phyloP scores from a whole-genome alignment of 306 rosid genomes.

The Vachellia collinsii region DNA sequence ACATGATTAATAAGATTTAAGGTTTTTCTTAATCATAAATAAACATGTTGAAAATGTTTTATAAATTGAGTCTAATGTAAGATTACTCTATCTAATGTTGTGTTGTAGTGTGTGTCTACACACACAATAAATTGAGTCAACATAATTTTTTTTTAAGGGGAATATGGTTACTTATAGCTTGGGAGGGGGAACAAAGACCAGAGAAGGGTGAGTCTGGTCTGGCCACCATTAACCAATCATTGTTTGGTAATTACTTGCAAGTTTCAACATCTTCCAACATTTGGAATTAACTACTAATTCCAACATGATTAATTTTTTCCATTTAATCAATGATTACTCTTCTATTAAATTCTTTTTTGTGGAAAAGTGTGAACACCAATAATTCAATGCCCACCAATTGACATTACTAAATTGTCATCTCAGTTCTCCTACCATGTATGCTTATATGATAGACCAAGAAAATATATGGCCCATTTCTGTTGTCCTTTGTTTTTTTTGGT shows the following conservation, averaged over 20 bases:
- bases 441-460: not conserved
- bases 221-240: constrained; percentile 5
- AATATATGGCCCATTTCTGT: not conserved
- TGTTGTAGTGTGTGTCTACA: too few species aligned
- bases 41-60: too few species aligned
- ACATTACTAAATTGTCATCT: not conserved
- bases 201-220: not conserved
- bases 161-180: not conserved
- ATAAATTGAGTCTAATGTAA: too few species aligned
- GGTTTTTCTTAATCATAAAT: too few species aligned
- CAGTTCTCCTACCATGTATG: not conserved
- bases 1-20: too few species aligned
- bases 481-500: not conserved
- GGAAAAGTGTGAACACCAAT: not conserved
- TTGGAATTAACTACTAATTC: not conserved
- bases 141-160: not conserved
- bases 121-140: not conserved
- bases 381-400: not conserved
- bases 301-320: not conserved
- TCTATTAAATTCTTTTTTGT: not conserved
- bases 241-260: constrained; percentile 1
- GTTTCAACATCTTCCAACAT: not conserved
- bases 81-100: too few species aligned
- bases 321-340: not conserved
- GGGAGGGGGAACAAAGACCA: not conserved